These are phyloP conservation scores for Zelonia costaricensis DNA, from an alignment of 208 protist genomes.

Conservation along the genomic window DNA sequence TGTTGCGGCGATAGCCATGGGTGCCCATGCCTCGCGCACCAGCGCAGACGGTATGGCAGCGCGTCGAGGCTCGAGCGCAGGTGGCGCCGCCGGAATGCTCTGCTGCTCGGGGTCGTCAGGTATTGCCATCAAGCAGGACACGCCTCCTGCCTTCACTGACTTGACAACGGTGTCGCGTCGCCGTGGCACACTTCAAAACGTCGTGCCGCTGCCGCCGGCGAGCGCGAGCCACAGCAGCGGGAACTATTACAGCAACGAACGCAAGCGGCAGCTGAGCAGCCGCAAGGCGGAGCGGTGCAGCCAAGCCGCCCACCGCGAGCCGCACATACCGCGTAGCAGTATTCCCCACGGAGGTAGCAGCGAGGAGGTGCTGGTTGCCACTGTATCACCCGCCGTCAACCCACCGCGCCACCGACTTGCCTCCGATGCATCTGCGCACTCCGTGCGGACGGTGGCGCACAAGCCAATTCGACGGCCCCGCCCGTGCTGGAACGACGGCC, in stretches of 20 bases:
- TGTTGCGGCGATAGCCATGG: too few relatives aligned
- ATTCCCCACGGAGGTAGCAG: not conserved
- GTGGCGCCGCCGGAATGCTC: too few relatives aligned
- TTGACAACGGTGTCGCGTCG: too few relatives aligned
- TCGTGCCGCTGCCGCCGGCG: not conserved
- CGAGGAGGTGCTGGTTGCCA: too few relatives aligned
- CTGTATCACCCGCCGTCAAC: too few relatives aligned
- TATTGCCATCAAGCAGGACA: not conserved
- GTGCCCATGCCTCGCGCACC: too few relatives aligned
- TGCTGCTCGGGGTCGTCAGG: constrained; percentile 3
- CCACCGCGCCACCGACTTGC: too few relatives aligned
- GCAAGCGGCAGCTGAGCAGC: not conserved
- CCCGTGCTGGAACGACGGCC: constrained; percentile 8
- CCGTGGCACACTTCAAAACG: too few relatives aligned
- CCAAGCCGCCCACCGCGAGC: not conserved
- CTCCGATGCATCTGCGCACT: not conserved
- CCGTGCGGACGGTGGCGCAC: constrained; percentile 10
- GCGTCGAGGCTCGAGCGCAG: too few relatives aligned
- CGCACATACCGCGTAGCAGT: not conserved
- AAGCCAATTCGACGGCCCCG: constrained; percentile 1
- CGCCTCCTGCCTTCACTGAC: too few relatives aligned
- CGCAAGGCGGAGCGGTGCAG: not conserved
- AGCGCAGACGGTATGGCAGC: too few relatives aligned
- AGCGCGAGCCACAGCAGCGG: not conserved
- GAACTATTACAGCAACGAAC: not conserved